Evolutionary conservation across 495 filamentous ascomycete species (phyloP).

Genomic region (Echria macrotheca): DNA sequence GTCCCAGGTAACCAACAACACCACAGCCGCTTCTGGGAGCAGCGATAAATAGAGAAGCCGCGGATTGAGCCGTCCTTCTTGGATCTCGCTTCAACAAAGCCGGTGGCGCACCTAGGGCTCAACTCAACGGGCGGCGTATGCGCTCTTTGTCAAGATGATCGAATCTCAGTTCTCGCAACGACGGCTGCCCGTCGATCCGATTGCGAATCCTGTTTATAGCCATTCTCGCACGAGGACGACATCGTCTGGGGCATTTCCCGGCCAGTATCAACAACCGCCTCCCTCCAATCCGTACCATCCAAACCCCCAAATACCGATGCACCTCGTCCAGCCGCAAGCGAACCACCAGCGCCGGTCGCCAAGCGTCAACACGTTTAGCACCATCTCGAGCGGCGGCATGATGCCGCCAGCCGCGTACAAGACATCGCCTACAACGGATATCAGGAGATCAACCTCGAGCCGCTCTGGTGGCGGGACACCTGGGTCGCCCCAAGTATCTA

Average conservation of each 20-base stretch:
- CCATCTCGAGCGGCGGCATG: slow-evolving; percentile 49
- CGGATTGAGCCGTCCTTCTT: neutral
- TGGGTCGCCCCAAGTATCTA: slow-evolving; percentile 51
- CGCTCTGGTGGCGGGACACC: slow-evolving; percentile 58
- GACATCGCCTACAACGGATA: slow-evolving; percentile 49
- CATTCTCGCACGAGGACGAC: slow-evolving; percentile 55
- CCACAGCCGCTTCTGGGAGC: neutral
- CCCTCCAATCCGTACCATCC: slow-evolving; percentile 4
- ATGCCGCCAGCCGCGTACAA: slow-evolving; percentile 43
- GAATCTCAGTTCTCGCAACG: slow-evolving; percentile 25
- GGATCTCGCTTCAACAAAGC: neutral
- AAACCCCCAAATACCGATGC: slow-evolving; percentile 26
- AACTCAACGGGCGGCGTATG: neutral
- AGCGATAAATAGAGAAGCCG: neutral
- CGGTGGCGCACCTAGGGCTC: neutral
- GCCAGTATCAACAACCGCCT: slow-evolving; percentile 16
- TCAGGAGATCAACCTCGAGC: slow-evolving; percentile 69
- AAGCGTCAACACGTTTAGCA: slow-evolving; percentile 72
- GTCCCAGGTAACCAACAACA: neutral
- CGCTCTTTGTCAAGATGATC: slow-evolving; percentile 17
- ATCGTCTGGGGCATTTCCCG: slow-evolving; percentile 54
- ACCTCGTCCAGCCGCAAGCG: slow-evolving; percentile 33
- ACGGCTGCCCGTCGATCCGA: slow-evolving; percentile 31
- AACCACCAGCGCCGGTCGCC: slow-evolving; percentile 57
- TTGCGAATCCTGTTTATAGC: slow-evolving; percentile 29